phyloP scores from a whole-genome alignment of 2,329 filamentous ascomycete species.

The Xylaria arbuscula region DNA sequence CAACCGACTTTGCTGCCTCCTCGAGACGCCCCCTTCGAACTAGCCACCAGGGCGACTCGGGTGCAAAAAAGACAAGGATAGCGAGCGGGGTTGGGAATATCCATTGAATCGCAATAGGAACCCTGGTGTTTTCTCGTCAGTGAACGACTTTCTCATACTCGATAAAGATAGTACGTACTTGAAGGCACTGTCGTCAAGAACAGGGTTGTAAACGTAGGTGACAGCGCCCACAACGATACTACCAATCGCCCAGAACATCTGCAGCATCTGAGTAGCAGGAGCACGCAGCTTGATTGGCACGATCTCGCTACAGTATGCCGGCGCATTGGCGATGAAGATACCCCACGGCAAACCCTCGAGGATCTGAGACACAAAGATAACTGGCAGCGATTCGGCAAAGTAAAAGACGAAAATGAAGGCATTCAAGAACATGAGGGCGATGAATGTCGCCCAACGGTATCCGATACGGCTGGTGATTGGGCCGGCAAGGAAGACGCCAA shows the following conservation, averaged over 20 bases:
- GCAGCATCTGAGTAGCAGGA: constrained; percentile 69
- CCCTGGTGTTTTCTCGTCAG: constrained; percentile 50
- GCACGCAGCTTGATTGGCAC: constrained; percentile 68
- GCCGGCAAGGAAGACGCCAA: constrained; percentile 69
- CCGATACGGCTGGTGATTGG: constrained; percentile 69
- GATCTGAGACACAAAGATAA: constrained; percentile 65
- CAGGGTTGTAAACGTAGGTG: constrained; percentile 63
- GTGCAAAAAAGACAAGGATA: constrained; percentile 62
- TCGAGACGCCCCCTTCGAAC: constrained; percentile 62
- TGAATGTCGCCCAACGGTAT: constrained; percentile 69
- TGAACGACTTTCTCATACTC: constrained; percentile 43
- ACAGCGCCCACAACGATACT: constrained; percentile 69
- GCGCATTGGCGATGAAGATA: constrained; percentile 73
- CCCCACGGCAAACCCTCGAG: constrained; percentile 74
- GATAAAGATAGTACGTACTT: constrained; percentile 44
- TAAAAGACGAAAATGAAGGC: constrained; percentile 66
- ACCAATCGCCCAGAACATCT: constrained; percentile 74
- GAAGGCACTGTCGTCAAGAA: constrained; percentile 40
- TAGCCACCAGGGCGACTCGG: constrained; percentile 67
- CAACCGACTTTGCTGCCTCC: constrained; percentile 58
- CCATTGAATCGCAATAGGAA: constrained; percentile 68
- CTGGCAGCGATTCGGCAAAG: constrained; percentile 56
- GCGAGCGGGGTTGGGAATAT: constrained; percentile 67
- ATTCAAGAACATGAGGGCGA: constrained; percentile 66
- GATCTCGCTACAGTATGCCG: constrained; percentile 69